phyloP scores from a whole-genome alignment of 1,284 basidiomycete species.

The Wallemia mellicola region DNA sequence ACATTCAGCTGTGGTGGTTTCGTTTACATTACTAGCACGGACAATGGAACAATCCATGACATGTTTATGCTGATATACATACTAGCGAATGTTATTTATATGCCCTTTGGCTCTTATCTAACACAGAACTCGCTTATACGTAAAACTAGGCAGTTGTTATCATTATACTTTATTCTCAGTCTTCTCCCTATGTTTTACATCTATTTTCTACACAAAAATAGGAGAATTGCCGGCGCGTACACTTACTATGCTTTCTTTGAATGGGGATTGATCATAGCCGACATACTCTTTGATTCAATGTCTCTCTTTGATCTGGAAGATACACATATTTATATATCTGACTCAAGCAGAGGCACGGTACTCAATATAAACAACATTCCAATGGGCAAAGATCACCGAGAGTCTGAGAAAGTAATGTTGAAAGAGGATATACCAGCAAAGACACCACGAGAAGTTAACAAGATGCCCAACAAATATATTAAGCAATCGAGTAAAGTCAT shows the following conservation, averaged over 20 bases:
- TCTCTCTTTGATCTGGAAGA: slow-evolving; percentile 27
- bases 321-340: slow-evolving; percentile 9
- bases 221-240: slow-evolving; percentile 28
- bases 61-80: slow-evolving; percentile 65
- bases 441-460: too few relatives aligned
- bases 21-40: slow-evolving; percentile 20
- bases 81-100: slow-evolving; percentile 56
- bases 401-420: too few relatives aligned
- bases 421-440: too few relatives aligned
- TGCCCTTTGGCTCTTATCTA: slow-evolving; percentile 18
- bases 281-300: slow-evolving; percentile 45
- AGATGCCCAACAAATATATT: too few relatives aligned
- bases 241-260: slow-evolving; percentile 59
- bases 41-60: slow-evolving; percentile 57
- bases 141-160: not conserved
- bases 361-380: too few relatives aligned
- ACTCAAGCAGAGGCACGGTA: not conserved
- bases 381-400: too few relatives aligned
- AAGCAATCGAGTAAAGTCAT: too few relatives aligned
- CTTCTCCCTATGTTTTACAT: slow-evolving; percentile 50
- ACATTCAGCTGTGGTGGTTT: slow-evolving; percentile 35
- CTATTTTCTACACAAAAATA: slow-evolving; percentile 53
- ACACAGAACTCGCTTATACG: not conserved
- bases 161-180: slow-evolving; percentile 14
- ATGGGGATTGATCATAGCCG: slow-evolving; percentile 51